Evolutionary conservation across 176 grass and related monocot genomes (phyloP), one percentile per base, ranked within the genome.

Genomic region (Musa acuminata): DNA sequence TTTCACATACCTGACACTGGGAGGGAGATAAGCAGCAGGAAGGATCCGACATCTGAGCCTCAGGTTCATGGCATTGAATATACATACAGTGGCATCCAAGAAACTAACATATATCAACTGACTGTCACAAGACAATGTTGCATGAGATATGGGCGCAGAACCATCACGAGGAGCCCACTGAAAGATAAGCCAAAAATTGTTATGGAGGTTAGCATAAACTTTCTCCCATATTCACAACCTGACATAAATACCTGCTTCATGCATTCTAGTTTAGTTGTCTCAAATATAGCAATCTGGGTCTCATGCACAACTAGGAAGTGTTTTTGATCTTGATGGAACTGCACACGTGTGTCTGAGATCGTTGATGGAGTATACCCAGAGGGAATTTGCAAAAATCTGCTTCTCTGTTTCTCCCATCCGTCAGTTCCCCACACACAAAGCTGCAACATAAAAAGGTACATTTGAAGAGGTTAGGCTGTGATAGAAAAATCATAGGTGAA

Each of bases 241-340:
- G 58, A 49, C 16, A 74, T 26, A 63, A 49, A 64, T 59, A 92
- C 93, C 87, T 92, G 93, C 67, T 92, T 92, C 20, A 90, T 79
- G 0, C 89, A 85, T 69, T 96, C 93, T 84, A 96, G 69, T 71
- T 92, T 96, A 80, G 87, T 87, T 71, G 90, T 90, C 26, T 96
- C 93, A 29, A 90, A 96, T 54, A 96, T 92, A 23, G 93, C 93
- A 79, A 96, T 88, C 79, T 96, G 93, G 66, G 87, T 92, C 80
- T 92, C 93, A 84, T 96, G 93, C n/a, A 90, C 93, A 68, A 89
- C 93, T 83, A 96, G 93, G 71, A 90, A 96, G 59, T 96, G 87
- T 68, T 85, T 77, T 90, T 96, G 93, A 76, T 96, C 93, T 84
- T 96, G 93, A 72, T 96, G 93, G 83, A 96, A 96, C 67, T 96